Evolutionary conservation across 1,284 basidiomycete species (phyloP), one percentile per base, ranked within the genome.

Genomic region (Trichosporon coremiiforme): DNA sequence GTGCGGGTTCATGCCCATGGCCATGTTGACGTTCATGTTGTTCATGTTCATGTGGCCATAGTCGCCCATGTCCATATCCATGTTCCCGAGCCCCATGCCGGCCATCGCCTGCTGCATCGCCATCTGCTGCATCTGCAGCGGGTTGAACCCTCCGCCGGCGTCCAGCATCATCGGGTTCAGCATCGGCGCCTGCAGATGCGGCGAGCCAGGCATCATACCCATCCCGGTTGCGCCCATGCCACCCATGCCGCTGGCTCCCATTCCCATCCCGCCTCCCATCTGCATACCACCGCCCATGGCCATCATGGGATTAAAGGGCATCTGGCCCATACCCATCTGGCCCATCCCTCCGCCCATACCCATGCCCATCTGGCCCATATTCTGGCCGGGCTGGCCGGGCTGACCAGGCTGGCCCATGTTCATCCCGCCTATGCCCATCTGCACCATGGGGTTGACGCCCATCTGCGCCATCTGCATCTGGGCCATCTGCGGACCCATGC

Each of bases 361-460:
- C 64, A 64, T 68, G 31, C 66, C 25, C 25, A 25, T 25, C 25
- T 25, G 25, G 25, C 25, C 25, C 25, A 25, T 25, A 25, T 25
- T 25, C 25, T 25, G 25, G 25, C 25, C 25, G 25, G 25, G 25
- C 25, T 25, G 25, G 25, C 25, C 66, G 25, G 55, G 9, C 66
- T 68, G 70, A n/a, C 68, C 63, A 73, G 31, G 78, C 77, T 65
- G 70, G 72, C 64, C 35, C 76, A 66, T 68, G 80, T 57, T 65
- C 70, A 13, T 74, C 36, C 36, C 36, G 36, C 36, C 36, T 72
- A 60, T 70, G 70, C 13, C 70, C 74, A 55, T 72, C 71, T 55
- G 68, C 73, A 13, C 71, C 79, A 47, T 77, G 76, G 25, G n/a
- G 45, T 47, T 47, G 29, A 25, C 50, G 4, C 29, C 47, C 68